Percentiles rank a stretch among this genome's conserved stretches.
Conservation (phyloP, 192 early-diverging fungal genomes). For the Dimargaris xerosporica region DNA sequence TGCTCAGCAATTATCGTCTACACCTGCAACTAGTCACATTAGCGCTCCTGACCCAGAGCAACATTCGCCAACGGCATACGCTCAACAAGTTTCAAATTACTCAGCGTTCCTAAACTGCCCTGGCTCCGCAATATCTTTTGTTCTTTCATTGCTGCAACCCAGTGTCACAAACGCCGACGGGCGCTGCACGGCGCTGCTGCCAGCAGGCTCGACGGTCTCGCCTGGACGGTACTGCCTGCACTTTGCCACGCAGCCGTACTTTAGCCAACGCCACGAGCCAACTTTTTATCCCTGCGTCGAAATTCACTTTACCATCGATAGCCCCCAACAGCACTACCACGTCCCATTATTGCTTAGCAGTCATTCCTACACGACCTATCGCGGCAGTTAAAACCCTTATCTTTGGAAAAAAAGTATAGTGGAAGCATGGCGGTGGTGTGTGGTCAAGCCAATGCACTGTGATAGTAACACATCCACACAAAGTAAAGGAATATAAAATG, state of each 20-base stretch:
- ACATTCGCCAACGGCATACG: neutral
- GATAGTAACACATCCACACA: too few species aligned
- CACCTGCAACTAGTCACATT: too few species aligned
- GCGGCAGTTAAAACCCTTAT: slow-evolving; percentile 71
- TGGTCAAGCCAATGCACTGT: too few species aligned
- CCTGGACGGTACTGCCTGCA: slow-evolving; percentile 64
- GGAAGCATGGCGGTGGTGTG: too few species aligned
- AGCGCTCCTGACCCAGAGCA: neutral
- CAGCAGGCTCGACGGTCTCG: slow-evolving; percentile 34
- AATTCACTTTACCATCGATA: slow-evolving; percentile 48
- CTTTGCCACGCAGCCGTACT: slow-evolving; percentile 65
- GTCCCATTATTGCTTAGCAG: slow-evolving; percentile 73
- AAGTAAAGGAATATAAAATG: too few species aligned
- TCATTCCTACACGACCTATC: slow-evolving; percentile 79
- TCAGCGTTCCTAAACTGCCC: neutral
- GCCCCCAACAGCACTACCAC: slow-evolving; percentile 68
- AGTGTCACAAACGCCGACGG: slow-evolving; percentile 60
- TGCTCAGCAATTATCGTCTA: too few species aligned
- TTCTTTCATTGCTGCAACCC: neutral
- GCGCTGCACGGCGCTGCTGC: slow-evolving; percentile 45
- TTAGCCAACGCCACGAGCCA: slow-evolving; percentile 35
- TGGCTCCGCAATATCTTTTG: neutral
- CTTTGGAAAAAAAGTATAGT: too few species aligned
- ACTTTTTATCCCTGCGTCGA: slow-evolving; percentile 68
- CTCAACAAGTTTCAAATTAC: neutral